These are phyloP conservation scores for Macrophomina pseudophaseolina DNA, from an alignment of 2,329 filamentous ascomycete genomes.

Conservation along the genomic window DNA sequence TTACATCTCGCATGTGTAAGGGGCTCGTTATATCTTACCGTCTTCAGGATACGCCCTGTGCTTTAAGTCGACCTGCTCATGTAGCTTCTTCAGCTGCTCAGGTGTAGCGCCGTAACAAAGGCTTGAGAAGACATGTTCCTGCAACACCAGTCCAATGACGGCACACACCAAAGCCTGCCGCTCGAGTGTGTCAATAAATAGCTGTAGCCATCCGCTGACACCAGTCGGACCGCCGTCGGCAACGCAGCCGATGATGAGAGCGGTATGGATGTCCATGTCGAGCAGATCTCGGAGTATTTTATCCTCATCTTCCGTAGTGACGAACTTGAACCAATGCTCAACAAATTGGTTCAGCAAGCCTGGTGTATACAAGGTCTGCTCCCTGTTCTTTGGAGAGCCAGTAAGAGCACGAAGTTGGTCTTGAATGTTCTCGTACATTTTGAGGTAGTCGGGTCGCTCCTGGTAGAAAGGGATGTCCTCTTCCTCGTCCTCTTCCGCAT, in stretches of 20 bases:
- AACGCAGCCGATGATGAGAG: constrained; percentile 3
- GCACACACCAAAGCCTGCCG: constrained; percentile 3
- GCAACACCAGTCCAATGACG: constrained; percentile 13
- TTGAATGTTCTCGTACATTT: not conserved
- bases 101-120: constrained; percentile 13
- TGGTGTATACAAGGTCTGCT: not conserved
- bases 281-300: not conserved
- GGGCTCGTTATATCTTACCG: constrained; percentile 2
- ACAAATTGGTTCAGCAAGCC: constrained; percentile 14
- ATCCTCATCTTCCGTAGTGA: not conserved
- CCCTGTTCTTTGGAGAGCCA: not conserved
- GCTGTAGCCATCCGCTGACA: not conserved
- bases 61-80: constrained; percentile 2
- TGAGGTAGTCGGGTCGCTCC: not conserved
- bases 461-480: not conserved
- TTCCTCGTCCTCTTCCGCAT: not conserved
- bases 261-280: not conserved
- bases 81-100: not conserved
- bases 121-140: constrained; percentile 25
- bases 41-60: not conserved
- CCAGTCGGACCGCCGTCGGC: constrained; percentile 2
- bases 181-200: not conserved
- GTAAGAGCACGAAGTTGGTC: not conserved
- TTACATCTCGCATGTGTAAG: not conserved
- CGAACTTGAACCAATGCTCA: not conserved